Evolutionary conservation across 441 rosid genomes (phyloP), one percentile per base, ranked within the genome.

Genomic region (Capsella rubella): DNA sequence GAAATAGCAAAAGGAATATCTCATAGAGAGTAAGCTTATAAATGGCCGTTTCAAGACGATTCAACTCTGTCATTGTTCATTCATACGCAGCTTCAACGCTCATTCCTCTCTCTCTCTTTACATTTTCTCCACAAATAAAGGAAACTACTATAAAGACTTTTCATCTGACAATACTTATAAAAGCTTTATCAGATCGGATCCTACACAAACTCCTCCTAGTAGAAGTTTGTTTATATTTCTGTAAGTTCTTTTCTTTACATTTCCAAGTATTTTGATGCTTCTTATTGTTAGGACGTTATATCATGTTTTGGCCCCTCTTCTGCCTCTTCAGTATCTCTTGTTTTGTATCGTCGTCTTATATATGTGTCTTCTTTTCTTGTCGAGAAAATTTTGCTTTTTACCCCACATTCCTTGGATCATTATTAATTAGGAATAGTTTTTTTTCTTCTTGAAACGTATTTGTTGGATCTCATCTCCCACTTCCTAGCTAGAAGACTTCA

Each of bases 41-140:
- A 76, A 76, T 57, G 14, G 4, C 21, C 37, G 47, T 64, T 76
- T 63, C 58, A 50, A 54, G 29, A 46, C 75, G 40, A 34, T 70
- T 70, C 21, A 34, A 55, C 67, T 70, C 13, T 76, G 39, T 69
- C 54, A 39, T 62, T 64, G 50, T 76, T 76, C 79, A 69, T 75
- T 3, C 25, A 21, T 0, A 21, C 25, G 25, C 25, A n/a, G 39
- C 75, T 55, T 69, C 75, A 43, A 68, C 64, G 59, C 60, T 63
- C 21, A 25, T 47, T 47, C 12, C 52, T 3, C 64, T 68, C 28
- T 21, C 5, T 51, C 54, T 66, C 51, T 66, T 16, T 50, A 13
- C 46, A 31, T 35, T 57, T 57, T 57, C 40, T 9, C 46, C 35
- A 28, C 10, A 50, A 21, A 39, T 3, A 9, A 18, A 55, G 57